Percentiles rank a stretch among this genome's conserved stretches.
phyloP scores from a whole-genome alignment of 2,329 filamentous ascomycete genomes.

The Aspergillus tubingensis region DNA sequence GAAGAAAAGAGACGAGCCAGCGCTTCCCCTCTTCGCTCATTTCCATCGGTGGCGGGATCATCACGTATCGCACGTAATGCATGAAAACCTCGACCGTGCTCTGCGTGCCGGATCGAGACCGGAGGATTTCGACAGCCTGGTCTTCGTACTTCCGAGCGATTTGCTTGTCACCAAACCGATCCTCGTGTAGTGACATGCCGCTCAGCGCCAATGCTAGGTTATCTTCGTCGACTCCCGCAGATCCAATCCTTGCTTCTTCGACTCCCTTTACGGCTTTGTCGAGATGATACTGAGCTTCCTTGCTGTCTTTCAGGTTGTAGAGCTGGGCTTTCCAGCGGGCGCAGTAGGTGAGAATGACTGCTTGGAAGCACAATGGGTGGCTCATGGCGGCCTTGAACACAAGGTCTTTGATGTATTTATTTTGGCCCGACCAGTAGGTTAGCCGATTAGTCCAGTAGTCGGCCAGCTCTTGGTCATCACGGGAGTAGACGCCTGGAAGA shows the following conservation, averaged over 20 bases:
- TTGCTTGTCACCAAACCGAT: constrained; percentile 38
- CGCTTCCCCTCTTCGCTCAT: constrained; percentile 24
- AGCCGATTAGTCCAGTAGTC: constrained; percentile 41
- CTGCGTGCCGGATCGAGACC: constrained; percentile 29
- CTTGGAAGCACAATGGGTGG: constrained; percentile 40
- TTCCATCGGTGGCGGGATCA: constrained; percentile 28
- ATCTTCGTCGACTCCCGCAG: constrained; percentile 28
- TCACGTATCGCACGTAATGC: constrained; percentile 38
- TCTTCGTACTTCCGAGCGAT: constrained; percentile 31
- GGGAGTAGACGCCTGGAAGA: constrained; percentile 28
- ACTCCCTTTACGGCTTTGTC: constrained; percentile 30
- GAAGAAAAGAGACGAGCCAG: constrained; percentile 40
- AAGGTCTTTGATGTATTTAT: constrained; percentile 38
- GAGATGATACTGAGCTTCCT: constrained; percentile 33
- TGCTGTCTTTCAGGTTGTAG: constrained; percentile 23
- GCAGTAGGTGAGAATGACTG: constrained; percentile 40
- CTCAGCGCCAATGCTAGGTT: constrained; percentile 36
- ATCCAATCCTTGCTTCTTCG: constrained; percentile 27
- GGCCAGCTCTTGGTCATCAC: constrained; percentile 35
- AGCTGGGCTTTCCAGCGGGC: constrained; percentile 40
- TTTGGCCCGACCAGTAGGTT: constrained; percentile 46
- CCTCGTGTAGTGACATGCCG: constrained; percentile 42
- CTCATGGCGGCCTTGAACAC: constrained; percentile 38
- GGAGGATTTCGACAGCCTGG: constrained; percentile 35
- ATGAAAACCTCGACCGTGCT: constrained; percentile 31